Base-by-base conservation (phyloP, 345 rosid species). In the Barbarea vulgaris region DNA sequence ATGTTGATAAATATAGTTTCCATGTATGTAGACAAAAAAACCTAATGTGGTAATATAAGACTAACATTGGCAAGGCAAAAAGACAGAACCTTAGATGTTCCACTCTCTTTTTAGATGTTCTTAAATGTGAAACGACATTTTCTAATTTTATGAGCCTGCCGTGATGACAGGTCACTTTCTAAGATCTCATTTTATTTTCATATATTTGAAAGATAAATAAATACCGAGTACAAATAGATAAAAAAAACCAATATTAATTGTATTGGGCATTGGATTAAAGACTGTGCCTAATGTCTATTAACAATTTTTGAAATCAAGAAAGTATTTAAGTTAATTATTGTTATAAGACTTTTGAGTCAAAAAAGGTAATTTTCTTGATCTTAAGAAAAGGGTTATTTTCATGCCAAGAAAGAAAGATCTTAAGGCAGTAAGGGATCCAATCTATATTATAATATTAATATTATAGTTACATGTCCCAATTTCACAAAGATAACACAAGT, bases 391-490 rank as follows among this genome's bases (percentile, higher is more conserved):
- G 34, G 24, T 8, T 41, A 67, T 54, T n/a, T 52, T 50, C 84
- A 83, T 82, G 81, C 90, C 83, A 71, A 79, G 80, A 84, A 82
- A 82, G 85, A 77, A 81, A 65, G 79, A 64, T 69, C 19, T 31
- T 30, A 78, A n/a, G n/a, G n/a, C 61, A 28, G 47, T 64, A 64
- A 4, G 17, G 30, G 52, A 56, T 28, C 67, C 36, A 68, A 52
- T 61, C 19, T 13, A 61, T 68, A 50, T 34, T 68, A 62, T 55
- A 15, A 58, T 53, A 61, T 11, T 30, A 28, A n/a, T 76, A 48
- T 36, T 70, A 46, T 31, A 34, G 31, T 55, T 46, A 64, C 22
- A 61, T 70, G 44, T 17, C 58, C 75, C 28, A 41, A 57, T 71
- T 71, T 46, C 28, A 57, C 47, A 70, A 48, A 56, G 33, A 77